Conservation (phyloP, 2,329 filamentous ascomycete genomes). For the Microsporum ferrugineum region DNA sequence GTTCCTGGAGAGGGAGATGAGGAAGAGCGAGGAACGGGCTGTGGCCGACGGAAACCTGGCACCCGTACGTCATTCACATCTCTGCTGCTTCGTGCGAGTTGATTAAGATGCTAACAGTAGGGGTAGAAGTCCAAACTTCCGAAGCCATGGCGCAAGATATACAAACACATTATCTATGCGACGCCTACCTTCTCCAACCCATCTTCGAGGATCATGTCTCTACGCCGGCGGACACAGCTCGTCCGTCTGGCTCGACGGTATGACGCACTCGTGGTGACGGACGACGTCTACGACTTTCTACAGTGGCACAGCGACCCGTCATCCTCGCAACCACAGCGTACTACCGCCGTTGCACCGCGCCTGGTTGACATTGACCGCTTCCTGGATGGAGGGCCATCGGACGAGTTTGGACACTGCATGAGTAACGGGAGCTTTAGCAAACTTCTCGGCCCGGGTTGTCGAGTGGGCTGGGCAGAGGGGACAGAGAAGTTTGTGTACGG, state of each 20-base stretch:
- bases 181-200: slow-evolving; percentile 88
- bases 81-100: not conserved
- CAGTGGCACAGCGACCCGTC: slow-evolving; percentile 52
- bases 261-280: slow-evolving; percentile 71
- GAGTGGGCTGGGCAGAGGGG: slow-evolving; percentile 81
- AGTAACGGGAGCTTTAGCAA: slow-evolving; percentile 91
- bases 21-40: slow-evolving; percentile 39
- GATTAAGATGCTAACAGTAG: not conserved
- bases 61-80: slow-evolving; percentile 30
- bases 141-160: slow-evolving; percentile 59
- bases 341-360: slow-evolving; percentile 46
- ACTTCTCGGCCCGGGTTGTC: slow-evolving; percentile 64
- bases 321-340: slow-evolving; percentile 5
- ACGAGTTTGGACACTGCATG: slow-evolving; percentile 65
- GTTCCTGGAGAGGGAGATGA: slow-evolving; percentile 43
- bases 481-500: slow-evolving; percentile 50
- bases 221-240: slow-evolving; percentile 54
- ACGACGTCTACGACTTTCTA: slow-evolving; percentile 91
- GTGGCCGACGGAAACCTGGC: slow-evolving; percentile 27
- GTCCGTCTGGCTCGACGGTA: slow-evolving; percentile 65
- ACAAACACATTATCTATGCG: slow-evolving; percentile 76
- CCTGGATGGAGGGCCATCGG: slow-evolving; percentile 48
- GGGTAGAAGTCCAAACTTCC: slow-evolving; percentile 40
- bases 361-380: slow-evolving; percentile 66
- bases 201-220: slow-evolving; percentile 68